phyloP scores from a whole-genome alignment of 108 stramenopile genomes.

The Bacterosira constricta region DNA sequence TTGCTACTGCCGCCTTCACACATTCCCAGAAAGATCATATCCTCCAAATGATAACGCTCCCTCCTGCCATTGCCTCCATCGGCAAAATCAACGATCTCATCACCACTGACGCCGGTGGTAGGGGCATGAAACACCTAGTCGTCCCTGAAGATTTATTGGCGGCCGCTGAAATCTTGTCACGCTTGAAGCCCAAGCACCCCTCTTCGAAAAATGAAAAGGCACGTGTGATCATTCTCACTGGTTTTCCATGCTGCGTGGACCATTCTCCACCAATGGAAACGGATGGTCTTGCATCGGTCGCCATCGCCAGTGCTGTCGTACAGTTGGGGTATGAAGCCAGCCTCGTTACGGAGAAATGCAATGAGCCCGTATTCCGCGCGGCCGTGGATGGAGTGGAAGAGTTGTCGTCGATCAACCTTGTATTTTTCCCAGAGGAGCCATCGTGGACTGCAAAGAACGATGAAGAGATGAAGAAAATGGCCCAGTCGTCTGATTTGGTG shows the following conservation, averaged over 20 bases:
- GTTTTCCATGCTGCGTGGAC: conserved; percentile 83
- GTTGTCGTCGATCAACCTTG: conserved; percentile 23
- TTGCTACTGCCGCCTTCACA: no score
- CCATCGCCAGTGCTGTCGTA: conserved; percentile 59
- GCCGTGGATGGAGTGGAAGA: conserved; percentile 44
- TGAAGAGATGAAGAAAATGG: conserved; percentile 49
- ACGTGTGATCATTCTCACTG: conserved; percentile 70
- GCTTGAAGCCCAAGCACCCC: background rate
- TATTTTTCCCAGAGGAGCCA: conserved; percentile 49
- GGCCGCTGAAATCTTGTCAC: conserved; percentile 36
- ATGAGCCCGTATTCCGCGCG: conserved; percentile 44
- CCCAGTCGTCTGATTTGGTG: conserved; percentile 43
- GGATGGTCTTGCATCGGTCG: conserved; percentile 83
- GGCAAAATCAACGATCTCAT: conserved; percentile 56
- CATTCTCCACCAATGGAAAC: conserved; percentile 82
- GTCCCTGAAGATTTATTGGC: conserved; percentile 59
- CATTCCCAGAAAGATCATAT: no score
- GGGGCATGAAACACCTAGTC: conserved; percentile 68
- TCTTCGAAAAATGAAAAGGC: background rate
- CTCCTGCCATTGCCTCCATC: background rate
- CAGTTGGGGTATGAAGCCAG: conserved; percentile 58
- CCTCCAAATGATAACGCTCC: no score
- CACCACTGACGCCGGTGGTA: conserved; percentile 64
- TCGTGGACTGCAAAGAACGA: conserved; percentile 48
- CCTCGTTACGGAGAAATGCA: conserved; percentile 79